Base-by-base conservation (phyloP, 352 stramenopile genomes). In the Globisporangium okanoganense region DNA sequence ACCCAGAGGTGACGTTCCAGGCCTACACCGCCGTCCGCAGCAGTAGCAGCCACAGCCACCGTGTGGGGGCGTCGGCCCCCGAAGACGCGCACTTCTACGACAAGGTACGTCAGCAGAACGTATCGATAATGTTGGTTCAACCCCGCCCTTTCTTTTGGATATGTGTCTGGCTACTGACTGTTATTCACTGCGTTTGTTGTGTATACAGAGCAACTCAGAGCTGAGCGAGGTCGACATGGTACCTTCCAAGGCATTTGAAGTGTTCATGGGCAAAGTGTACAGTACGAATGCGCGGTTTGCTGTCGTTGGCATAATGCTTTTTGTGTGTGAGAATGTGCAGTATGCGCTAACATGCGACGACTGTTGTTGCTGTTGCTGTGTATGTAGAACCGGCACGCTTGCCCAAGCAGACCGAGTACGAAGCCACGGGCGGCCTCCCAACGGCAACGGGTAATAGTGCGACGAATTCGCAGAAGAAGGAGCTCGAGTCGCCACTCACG, bases 211-310 rank as follows among this genome's bases (percentile, higher is more conserved):
- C 52, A 76, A 71, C 16, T 77, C 77, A 66, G 79, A 92, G 69
- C 66, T 92, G 56, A 79, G 88, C 59, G 80, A 88, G 60, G 67
- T 75, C 12, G 66, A 70, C 27, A 50, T 92, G 6, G 60, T 72
- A 18, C 75, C 78, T 12, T 74, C 66, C 10, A 67, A 82, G 58
- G 82, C 82, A 25, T 92, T 92, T 22, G 82, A 90, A 53, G 82
- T 76, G 5, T 92, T 92, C 54, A 92, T 92, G 82, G 82, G 82
- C 67, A 92, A 90, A 74, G 71, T 92, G 38, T 92, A 92, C 71
- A 90, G 82, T 92, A 64, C 69, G 75, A 41, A 5, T 6, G 50
- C 6, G 12, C 5, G n/a, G n/a, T n/a, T 47, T 16, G 31, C 2
- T 58, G 25, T 58, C 10, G 1, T 25, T 71, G 10, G n/a, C n/a